Evolutionary conservation across 495 filamentous ascomycete species (phyloP).

Genomic region (Ascodesmis nigricans): DNA sequence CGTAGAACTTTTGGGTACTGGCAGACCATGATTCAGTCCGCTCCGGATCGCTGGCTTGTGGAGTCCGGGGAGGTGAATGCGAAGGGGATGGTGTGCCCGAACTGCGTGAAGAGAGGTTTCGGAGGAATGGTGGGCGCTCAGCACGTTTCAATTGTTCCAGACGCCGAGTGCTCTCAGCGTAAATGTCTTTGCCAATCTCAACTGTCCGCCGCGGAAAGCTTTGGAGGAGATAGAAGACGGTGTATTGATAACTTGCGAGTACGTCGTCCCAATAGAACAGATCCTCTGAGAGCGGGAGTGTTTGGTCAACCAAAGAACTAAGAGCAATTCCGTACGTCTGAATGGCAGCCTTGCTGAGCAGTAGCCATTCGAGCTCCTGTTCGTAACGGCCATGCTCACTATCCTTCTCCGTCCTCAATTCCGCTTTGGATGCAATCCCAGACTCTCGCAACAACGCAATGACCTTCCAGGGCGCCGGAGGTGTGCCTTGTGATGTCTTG

Average conservation of each 20-base stretch:
- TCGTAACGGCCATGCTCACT: slow-evolving; percentile 28
- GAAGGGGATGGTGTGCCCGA: too few relatives aligned
- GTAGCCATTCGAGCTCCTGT: slow-evolving; percentile 64
- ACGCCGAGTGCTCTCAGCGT: slow-evolving; percentile 31
- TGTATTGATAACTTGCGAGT: slow-evolving; percentile 44
- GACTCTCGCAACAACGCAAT: slow-evolving; percentile 35
- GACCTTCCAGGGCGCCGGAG: slow-evolving; percentile 31
- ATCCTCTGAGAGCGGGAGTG: slow-evolving; percentile 59
- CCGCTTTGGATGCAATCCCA: too few relatives aligned
- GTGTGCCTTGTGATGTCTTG: slow-evolving; percentile 16
- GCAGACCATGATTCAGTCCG: slow-evolving; percentile 25
- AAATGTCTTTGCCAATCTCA: slow-evolving; percentile 40
- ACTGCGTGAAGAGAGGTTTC: slow-evolving; percentile 6
- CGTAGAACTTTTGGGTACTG: slow-evolving; percentile 59
- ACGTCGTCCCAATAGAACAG: slow-evolving; percentile 86
- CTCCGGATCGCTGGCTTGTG: too few relatives aligned
- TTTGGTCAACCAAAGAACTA: slow-evolving; percentile 50
- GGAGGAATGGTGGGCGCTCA: slow-evolving; percentile 14
- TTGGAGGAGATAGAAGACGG: slow-evolving; percentile 58
- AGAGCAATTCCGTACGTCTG: slow-evolving; percentile 64
- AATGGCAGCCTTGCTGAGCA: slow-evolving; percentile 64
- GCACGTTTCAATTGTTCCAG: slow-evolving; percentile 24
- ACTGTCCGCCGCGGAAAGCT: slow-evolving; percentile 53
- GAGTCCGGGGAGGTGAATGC: slow-evolving; percentile 2
- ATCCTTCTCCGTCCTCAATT: slow-evolving; percentile 11